Evolutionary conservation across 1,139 yeast genomes (phyloP), one percentile per base, ranked within the genome.

Genomic region (Saccharomyces pastorianus): DNA sequence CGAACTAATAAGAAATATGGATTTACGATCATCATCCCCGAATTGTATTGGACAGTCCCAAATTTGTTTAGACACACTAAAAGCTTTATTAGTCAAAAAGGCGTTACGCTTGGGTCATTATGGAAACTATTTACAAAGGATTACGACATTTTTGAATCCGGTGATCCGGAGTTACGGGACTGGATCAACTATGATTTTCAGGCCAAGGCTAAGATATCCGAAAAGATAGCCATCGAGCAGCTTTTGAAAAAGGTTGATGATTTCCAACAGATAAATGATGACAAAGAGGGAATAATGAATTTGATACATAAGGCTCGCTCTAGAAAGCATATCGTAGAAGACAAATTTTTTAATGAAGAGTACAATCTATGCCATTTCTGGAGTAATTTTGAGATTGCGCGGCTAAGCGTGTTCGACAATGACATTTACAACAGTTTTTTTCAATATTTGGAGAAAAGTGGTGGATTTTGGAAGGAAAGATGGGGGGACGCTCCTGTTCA

Each of bases 401-500:
- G 88, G 52, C 79, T 88, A 2, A 89, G 84, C 61, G 69, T 89
- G 17, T 90, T 89, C 75, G 76, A 78, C 41, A 81, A 87, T 25
- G 77, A 80, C 11, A 69, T 76, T 27, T 90, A 90, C 68, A 76
- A 81, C 55, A 75, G 76, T 25, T 89, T 84, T 65, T 88, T 86
- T 67, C 71, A 82, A 41, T 81, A 76, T 59, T 71, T 90, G 53
- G 96, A 90, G 55, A 54, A 69, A 11, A 76, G 83, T 11, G 89
- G 91, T 8, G 97, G 97, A 0, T 90, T 90, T 65, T 88, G 83
- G 76, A 78, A 78, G 53, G 96, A 90, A 67, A 73, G 96, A 64
- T 90, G 96, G 96, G 97, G 97, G 1, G 97, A 90, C 74, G 96
- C 96, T 0, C 96, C 96, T 0, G 82, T 90, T 2, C 97, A 89